Conservation (phyloP, 768 basidiomycete species). For the Trichaptum fuscoviolaceum region DNA sequence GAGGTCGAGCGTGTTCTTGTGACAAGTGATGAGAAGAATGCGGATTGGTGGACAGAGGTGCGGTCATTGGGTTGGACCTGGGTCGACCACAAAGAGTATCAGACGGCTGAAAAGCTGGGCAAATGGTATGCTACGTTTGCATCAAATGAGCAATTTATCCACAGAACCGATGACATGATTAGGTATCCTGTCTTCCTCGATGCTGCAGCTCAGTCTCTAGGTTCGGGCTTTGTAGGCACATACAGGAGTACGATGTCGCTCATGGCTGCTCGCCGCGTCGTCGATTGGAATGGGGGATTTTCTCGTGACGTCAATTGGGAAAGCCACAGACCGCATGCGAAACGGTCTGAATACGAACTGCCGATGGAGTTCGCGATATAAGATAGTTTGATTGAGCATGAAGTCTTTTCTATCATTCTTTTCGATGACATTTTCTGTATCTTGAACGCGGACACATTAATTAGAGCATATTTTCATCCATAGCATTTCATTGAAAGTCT, state of each 20-base stretch:
- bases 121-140: slow-evolving; percentile 36
- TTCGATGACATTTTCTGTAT: no score
- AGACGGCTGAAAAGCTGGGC: slow-evolving; percentile 41
- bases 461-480: no score
- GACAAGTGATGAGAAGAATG: slow-evolving; percentile 58
- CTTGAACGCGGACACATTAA: no score
- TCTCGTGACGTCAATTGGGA: slow-evolving; percentile 56
- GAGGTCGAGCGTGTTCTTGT: slow-evolving; percentile 49
- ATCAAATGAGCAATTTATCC: slow-evolving; percentile 1
- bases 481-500: no score
- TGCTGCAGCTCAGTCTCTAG: slow-evolving; percentile 63
- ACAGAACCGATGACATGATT: background rate
- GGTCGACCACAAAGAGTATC: slow-evolving; percentile 39
- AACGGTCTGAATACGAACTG: background rate
- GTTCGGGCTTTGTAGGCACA: slow-evolving; percentile 67
- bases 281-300: slow-evolving; percentile 59
- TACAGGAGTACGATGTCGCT: slow-evolving; percentile 67
- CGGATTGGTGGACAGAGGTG: slow-evolving; percentile 52
- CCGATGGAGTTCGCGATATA: background rate
- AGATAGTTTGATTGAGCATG: background rate
- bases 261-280: slow-evolving; percentile 58
- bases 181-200: slow-evolving; percentile 73
- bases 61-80: slow-evolving; percentile 43
- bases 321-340: slow-evolving; percentile 42
- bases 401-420: no score